A percentile compares a stretch with the other conserved stretches of the same genome.
Evolutionary conservation across 2,329 filamentous ascomycete genomes (phyloP).

Genomic region (Colletotrichum tamarilloi): DNA sequence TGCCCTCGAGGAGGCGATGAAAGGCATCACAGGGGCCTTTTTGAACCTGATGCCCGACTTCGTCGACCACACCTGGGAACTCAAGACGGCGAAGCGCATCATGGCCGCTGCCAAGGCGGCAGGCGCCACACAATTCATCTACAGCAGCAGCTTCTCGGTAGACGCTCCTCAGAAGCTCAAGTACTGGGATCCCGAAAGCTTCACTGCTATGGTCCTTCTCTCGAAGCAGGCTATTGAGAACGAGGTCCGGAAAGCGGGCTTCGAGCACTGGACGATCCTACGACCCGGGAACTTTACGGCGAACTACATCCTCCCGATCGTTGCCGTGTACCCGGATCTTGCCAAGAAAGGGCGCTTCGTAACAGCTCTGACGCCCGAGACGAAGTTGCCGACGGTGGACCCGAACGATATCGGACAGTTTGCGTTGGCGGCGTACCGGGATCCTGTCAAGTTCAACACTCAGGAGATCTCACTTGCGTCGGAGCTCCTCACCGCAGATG

Average conservation of each 20-base stretch:
- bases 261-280: conserved; percentile 59
- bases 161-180: conserved; percentile 43
- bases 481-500: conserved; percentile 49
- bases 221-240: conserved; percentile 57
- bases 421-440: conserved; percentile 53
- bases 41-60: conserved; percentile 48
- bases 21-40: conserved; percentile 46
- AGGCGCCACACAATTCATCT: conserved; percentile 51
- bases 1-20: conserved; percentile 43
- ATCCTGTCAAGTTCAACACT: conserved; percentile 53
- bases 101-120: conserved; percentile 50
- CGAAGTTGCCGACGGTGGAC: conserved; percentile 55
- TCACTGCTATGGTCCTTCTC: conserved; percentile 44
- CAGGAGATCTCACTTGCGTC: conserved; percentile 54
- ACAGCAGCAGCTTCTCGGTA: conserved; percentile 47
- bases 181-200: conserved; percentile 41
- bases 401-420: conserved; percentile 59
- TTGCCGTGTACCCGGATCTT: conserved; percentile 52
- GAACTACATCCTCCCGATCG: conserved; percentile 58
- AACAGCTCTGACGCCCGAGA: conserved; percentile 48
- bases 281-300: conserved; percentile 63
- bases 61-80: conserved; percentile 43
- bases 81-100: conserved; percentile 44
- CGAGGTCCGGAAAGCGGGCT: conserved; percentile 47
- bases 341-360: conserved; percentile 50